Conservation (phyloP, 306 rosid species). For the Cucurbita moschata region DNA sequence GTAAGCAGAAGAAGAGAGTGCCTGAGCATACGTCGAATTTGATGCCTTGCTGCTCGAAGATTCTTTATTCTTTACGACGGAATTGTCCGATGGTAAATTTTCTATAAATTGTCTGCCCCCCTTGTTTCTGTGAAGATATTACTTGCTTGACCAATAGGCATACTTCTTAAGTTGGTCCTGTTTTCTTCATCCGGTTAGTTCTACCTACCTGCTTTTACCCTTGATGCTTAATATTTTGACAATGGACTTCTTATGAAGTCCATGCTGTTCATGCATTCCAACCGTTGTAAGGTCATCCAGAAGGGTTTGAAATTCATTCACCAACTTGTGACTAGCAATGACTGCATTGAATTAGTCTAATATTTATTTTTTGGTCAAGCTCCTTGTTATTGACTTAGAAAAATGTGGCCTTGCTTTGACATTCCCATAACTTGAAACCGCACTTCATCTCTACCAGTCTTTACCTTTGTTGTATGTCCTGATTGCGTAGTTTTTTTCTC, state of each 20-base stretch:
- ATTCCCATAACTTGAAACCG: too few relatives aligned
- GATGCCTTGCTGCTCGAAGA: not conserved
- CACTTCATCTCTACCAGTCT: too few relatives aligned
- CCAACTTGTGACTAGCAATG: not conserved
- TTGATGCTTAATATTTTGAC: not conserved
- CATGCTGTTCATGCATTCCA: not conserved
- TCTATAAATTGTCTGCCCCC: not conserved
- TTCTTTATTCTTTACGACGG: not conserved
- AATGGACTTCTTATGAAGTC: not conserved
- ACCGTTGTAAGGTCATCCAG: not conserved
- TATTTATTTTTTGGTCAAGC: conserved; percentile 5
- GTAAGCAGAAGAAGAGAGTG: not conserved
- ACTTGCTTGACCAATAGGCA: not conserved
- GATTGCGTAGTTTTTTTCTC: not conserved
- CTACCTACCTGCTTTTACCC: not conserved
- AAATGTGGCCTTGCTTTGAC: not conserved
- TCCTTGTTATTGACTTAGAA: conserved; percentile 4
- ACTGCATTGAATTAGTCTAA: not conserved
- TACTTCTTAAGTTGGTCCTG: not conserved
- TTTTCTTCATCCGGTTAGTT: not conserved
- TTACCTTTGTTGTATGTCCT: not conserved
- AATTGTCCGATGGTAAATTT: not conserved
- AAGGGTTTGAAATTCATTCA: not conserved
- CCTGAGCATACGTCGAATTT: not conserved
- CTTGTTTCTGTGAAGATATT: not conserved